phyloP scores from a whole-genome alignment of 129 eudicot genomes.

The Gnaphalium uliginosum region DNA sequence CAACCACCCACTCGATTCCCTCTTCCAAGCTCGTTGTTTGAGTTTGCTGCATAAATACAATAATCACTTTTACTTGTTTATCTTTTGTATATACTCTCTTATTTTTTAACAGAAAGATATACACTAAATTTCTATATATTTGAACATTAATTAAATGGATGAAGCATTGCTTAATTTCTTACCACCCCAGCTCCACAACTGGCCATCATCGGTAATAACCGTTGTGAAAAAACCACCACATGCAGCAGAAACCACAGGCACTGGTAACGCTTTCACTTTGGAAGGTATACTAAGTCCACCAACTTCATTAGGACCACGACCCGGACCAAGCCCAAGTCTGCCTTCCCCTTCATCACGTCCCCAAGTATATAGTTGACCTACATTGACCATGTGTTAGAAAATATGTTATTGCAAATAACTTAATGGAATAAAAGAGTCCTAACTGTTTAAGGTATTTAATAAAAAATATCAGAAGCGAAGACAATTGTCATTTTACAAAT shows the following conservation, averaged over 20 bases:
- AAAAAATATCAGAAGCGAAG: background rate
- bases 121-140: background rate
- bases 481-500: background rate
- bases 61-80: background rate
- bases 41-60: conserved; percentile 63
- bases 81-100: too few relatives aligned
- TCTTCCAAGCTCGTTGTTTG: conserved; percentile 95
- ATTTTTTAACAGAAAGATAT: background rate
- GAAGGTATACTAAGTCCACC: conserved; percentile 84
- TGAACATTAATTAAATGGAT: background rate
- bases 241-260: conserved; percentile 79
- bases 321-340: conserved; percentile 94
- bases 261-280: conserved; percentile 75
- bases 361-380: conserved; percentile 93
- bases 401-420: background rate
- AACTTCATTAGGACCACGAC: conserved; percentile 80
- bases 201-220: conserved; percentile 74
- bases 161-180: background rate
- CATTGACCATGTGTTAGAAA: conserved; percentile 18
- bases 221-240: conserved; percentile 97
- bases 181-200: conserved; percentile 99
- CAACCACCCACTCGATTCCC: conserved; percentile 90
- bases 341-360: conserved; percentile 99
- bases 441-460: background rate
- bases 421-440: background rate